Evolutionary conservation across 345 rosid genomes (phyloP).

Genomic region (Arabis alpina): DNA sequence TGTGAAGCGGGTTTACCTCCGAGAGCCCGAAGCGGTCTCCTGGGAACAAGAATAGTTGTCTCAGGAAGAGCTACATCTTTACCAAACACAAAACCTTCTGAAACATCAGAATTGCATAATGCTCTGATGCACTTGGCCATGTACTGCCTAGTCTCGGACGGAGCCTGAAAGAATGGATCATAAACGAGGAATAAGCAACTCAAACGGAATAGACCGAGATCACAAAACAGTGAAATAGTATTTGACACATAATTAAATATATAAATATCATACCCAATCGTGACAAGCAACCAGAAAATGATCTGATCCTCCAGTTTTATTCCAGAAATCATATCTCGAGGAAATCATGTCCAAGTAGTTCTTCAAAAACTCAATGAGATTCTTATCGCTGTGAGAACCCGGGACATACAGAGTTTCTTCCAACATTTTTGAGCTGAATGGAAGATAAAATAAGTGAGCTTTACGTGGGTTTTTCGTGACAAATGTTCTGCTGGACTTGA

Average conservation of each 20-base stretch:
- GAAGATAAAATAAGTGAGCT: conserved; percentile 90
- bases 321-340: conserved; percentile 81
- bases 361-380: conserved; percentile 66
- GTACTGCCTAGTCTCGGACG: conserved; percentile 63
- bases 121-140: conserved; percentile 92
- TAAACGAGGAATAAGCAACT: background rate
- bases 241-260: background rate
- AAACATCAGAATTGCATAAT: conserved; percentile 84
- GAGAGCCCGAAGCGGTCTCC: conserved; percentile 59
- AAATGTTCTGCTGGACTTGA: conserved; percentile 68
- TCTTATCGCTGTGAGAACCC: conserved; percentile 68
- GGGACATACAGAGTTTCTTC: conserved; percentile 73
- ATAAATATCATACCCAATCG: conserved; percentile 74
- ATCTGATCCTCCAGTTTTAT: conserved; percentile 85
- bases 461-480: conserved; percentile 61
- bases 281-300: conserved; percentile 98
- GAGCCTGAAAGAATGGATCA: conserved; percentile 60
- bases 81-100: conserved; percentile 66
- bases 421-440: conserved; percentile 84
- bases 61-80: conserved; percentile 92
- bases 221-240: background rate
- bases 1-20: conserved; percentile 79
- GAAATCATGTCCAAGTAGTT: conserved; percentile 63
- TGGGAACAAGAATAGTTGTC: conserved; percentile 63
- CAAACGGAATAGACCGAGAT: conserved; percentile 9